Percentiles rank a stretch among this genome's conserved stretches.
phyloP scores from a whole-genome alignment of 179 eudicot genomes.

The Silene vulgaris region DNA sequence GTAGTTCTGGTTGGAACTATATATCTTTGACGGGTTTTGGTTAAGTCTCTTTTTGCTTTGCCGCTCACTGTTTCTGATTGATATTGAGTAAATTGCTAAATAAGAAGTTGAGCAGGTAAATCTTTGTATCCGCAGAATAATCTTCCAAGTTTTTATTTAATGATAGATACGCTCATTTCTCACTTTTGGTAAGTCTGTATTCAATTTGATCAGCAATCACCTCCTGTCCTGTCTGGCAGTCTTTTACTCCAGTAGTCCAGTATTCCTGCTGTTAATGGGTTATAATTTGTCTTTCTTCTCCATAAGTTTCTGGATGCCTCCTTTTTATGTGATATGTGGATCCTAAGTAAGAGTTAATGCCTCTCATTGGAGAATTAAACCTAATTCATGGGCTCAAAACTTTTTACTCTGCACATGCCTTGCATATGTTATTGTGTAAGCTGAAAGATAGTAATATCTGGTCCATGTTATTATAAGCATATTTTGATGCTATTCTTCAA shows the following conservation, averaged over 20 bases:
- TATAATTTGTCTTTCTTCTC: not conserved
- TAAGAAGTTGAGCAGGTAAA: not conserved
- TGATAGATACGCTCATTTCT: not conserved
- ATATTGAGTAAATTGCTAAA: not conserved
- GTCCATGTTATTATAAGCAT: not conserved
- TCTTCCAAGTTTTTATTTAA: not conserved
- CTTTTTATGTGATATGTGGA: not conserved
- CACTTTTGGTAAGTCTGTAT: not conserved
- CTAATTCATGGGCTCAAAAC: not conserved
- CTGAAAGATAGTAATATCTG: not conserved
- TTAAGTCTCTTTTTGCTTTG: not conserved
- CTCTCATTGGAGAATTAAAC: not conserved
- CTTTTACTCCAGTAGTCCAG: not conserved
- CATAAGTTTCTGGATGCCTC: not conserved
- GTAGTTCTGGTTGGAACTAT: not conserved
- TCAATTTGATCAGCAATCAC: constrained; percentile 2
- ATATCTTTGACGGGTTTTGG: not conserved
- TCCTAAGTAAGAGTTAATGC: not conserved
- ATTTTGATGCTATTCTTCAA: not conserved
- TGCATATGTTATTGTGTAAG: not conserved
- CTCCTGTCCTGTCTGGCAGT: not conserved
- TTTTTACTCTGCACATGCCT: not conserved
- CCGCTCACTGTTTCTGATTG: not conserved
- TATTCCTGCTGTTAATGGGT: not conserved
- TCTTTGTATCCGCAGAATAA: not conserved